Evolutionary conservation across 2,329 filamentous ascomycete genomes (phyloP), one percentile per base, ranked within the genome.

Genomic region (Talaromyces funiculosus): DNA sequence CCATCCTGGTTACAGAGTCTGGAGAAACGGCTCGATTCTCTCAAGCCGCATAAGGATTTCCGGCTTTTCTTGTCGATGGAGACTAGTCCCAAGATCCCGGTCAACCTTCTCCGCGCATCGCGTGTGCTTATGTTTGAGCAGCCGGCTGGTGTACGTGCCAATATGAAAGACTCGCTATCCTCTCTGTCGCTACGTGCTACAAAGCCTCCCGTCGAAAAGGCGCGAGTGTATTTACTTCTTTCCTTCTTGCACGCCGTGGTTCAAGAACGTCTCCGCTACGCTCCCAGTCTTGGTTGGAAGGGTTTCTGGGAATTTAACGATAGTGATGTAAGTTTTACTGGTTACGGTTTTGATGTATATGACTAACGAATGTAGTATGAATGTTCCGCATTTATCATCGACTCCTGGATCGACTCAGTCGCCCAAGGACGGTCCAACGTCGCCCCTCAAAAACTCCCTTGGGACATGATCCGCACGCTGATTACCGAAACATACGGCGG

Each of bases 281-380:
- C 93, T 24, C 95, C 94, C 0, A 93, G 84, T 61, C 81, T 99
- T 59, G 94, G 94, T 63, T 99, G 94, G 94, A 97, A 96, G 80
- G 91, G 92, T 58, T 96, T 97, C 82, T 99, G 95, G 94, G 95
- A 99, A 77, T 99, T 99, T 76, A 99, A 99, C 73, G 95, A 99
- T 76, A 96, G 92, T 68, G 94, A 99, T 77, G 90, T 95, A 85
- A 89, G 90, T 87, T 66, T 35, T 43, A 16, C 24, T 8, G 14
- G 12, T 1, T 33, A 20, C 29, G 8, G 14, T 7, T 10, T 2
- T 22, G 10, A 20, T 14, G 29, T 29, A 14, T 38, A 16, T 31
- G 16, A 59, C 68, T 69, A 68, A 72, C 65, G 65, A 12, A 14
- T 37, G 57, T 68, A 94, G 90, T 97, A 97, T 76, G 93, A 99